Base-by-base conservation (phyloP, 257 asterid genomes). In the Solanum piurae region DNA sequence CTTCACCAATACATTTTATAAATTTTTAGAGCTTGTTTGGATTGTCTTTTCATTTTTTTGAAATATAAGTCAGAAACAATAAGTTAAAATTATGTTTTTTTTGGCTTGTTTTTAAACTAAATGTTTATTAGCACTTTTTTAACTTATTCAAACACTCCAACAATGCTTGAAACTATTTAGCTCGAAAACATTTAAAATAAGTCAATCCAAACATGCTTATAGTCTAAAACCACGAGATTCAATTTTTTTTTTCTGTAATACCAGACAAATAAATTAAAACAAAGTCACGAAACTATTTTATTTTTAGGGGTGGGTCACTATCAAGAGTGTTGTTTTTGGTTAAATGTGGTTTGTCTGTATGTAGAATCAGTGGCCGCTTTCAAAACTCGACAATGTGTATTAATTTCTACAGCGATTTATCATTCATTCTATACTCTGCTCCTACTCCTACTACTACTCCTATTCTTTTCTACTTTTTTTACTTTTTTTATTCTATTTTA, bases 341-440 rank as follows among this genome's bases (percentile, higher is more conserved):
- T 89, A 86, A 89, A 85, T 86, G 87, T 89, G 86, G 77, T 91
- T 89, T 91, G 92, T 92, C 94, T 92, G 87, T 88, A 44, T 82
- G 89, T 86, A 90, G 91, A 88, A 87, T 87, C 93, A 93, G 84
- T 87, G 36, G 77, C 90, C 88, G 92, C 92, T 93, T 92, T 94
- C 97, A 88, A 38, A 90, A 86, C 87, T 92, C 91, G 95, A 92
- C 96, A 95, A 37, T 84, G 88, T 88, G 79, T 86, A 86, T 29
- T 85, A 62, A 86, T 52, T 88, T 88, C 87, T 37, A 80, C 86
- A 71, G 83, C 88, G 87, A 86, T 88, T 82, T 84, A 55, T 69
- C 91, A 42, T 55, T 52, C 49, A 46, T 29, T 64, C n/a, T 68
- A 7, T 46, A 25, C 37, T 58, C 31, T 77, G 14, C 34, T 42